Conservation (phyloP, 2,329 filamentous ascomycete genomes). For the Fusarium udum region DNA sequence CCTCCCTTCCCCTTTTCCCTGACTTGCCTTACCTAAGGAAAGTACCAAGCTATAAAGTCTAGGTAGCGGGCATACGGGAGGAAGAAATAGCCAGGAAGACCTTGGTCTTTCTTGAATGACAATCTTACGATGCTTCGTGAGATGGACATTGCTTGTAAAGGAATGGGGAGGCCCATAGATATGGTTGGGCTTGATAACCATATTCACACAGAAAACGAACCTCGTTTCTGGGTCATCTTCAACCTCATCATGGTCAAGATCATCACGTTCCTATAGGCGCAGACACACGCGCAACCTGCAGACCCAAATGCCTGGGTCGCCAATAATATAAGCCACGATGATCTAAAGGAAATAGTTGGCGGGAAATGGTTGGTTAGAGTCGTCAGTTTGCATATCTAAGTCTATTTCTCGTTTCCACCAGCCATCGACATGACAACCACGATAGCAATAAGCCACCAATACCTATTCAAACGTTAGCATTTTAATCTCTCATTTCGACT, state of each 20-base stretch:
- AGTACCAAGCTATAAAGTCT: neutral
- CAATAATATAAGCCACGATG: neutral
- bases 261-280: neutral
- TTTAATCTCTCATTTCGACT: neutral
- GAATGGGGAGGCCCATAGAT: neutral
- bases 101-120: neutral
- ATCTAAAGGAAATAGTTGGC: neutral
- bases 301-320: neutral
- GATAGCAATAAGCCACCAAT: slow-evolving; percentile 72
- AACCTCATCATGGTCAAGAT: neutral
- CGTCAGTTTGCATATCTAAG: neutral
- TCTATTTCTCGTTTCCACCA: slow-evolving; percentile 64
- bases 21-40: neutral
- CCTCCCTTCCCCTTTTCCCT: neutral
- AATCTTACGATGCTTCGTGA: neutral
- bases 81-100: neutral
- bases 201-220: neutral
- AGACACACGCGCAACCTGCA: neutral
- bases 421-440: slow-evolving; percentile 63
- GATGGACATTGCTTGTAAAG: neutral
- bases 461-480: slow-evolving; percentile 58
- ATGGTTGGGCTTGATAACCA: neutral
- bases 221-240: neutral
- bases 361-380: neutral
- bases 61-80: neutral